Evolutionary conservation across 441 rosid species (phyloP).

Genomic region (Populus trichocarpa): DNA sequence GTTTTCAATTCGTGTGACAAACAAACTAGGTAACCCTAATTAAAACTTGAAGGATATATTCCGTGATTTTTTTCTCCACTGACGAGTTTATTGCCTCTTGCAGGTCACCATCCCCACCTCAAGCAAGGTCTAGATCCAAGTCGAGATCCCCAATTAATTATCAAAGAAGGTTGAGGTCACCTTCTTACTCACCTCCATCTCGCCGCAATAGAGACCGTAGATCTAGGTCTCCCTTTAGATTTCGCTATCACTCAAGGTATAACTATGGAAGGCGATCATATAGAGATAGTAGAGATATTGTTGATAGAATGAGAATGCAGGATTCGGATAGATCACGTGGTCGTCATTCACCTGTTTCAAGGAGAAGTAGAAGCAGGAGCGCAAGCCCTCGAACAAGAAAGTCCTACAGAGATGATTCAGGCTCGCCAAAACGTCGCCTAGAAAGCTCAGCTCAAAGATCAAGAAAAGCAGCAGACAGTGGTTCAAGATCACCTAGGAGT

Average conservation of each 20-base stretch:
- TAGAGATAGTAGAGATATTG: constrained; percentile 56
- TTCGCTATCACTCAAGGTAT: constrained; percentile 51
- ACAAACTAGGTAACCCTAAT: background rate
- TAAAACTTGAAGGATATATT: background rate
- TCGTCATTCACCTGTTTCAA: constrained; percentile 51
- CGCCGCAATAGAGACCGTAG: constrained; percentile 60
- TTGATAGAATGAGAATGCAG: constrained; percentile 48
- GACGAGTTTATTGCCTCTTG: constrained; percentile 19
- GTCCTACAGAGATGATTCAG: constrained; percentile 50
- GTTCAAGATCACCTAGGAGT: constrained; percentile 67
- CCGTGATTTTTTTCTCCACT: constrained; percentile 2
- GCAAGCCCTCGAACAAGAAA: constrained; percentile 59
- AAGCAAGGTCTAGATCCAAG: constrained; percentile 69
- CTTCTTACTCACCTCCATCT: constrained; percentile 63
- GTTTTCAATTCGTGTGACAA: background rate
- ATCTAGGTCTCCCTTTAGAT: constrained; percentile 71
- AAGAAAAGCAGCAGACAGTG: constrained; percentile 49
- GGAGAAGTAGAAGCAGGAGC: constrained; percentile 75
- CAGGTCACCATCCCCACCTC: constrained; percentile 82
- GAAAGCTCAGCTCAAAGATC: constrained; percentile 52
- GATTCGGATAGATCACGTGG: constrained; percentile 51
- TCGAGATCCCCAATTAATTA: constrained; percentile 71
- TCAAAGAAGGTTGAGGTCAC: constrained; percentile 61
- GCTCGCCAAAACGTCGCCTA: constrained; percentile 46
- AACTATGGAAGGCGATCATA: constrained; percentile 52